Base-by-base conservation (phyloP, 192 early-diverging fungal species). In the Geranomyces michiganensis region DNA sequence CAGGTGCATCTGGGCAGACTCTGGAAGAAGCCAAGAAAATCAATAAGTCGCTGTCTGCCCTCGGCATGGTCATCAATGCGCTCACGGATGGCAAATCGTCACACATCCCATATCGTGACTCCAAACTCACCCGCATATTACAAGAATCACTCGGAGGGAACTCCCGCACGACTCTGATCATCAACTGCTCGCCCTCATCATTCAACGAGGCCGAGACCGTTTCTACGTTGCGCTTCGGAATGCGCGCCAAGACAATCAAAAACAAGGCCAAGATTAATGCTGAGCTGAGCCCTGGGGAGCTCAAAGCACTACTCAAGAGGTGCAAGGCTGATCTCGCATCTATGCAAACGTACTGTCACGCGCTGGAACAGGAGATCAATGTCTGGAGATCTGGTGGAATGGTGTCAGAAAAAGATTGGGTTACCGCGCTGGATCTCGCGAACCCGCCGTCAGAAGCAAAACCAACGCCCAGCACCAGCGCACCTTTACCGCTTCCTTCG, bases 141-240 rank as follows among this genome's bases (percentile, higher is more conserved):
- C 98, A 99, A 91, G 98, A 99, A 81, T 96, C 96, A 1, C 83
- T 99, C 55, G 98, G 98, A 82, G 98, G 98, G 78, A 99, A 99
- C 84, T 99, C 98, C 31, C 88, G 96, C 55, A 99, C 98, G 22
- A 99, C 98, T 14, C 82, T 99, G 17, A 97, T 99, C 68, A 97
- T 98, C 85, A 98, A 98, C 80, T 94, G 92, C 80, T 98, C 96
- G 17, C 98, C 98, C 8, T 94, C 93, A 5, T 95, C 95, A 15
- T 99, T 92, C 75, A 99, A 99, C 78, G 95, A 95, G 74, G 88
- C 91, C 10, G 98, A 99, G 83, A 98, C 96, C 0, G 77, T 98
- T 9, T 86, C 91, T 55, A 98, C 96, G 1, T 82, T 99, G 59
- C 86, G 96, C 32, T 99, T 99, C 76, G 98, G 98, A 78, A 95